Base-by-base conservation (phyloP, 2,329 filamentous ascomycete species). In the Aspergillus sp. region DNA sequence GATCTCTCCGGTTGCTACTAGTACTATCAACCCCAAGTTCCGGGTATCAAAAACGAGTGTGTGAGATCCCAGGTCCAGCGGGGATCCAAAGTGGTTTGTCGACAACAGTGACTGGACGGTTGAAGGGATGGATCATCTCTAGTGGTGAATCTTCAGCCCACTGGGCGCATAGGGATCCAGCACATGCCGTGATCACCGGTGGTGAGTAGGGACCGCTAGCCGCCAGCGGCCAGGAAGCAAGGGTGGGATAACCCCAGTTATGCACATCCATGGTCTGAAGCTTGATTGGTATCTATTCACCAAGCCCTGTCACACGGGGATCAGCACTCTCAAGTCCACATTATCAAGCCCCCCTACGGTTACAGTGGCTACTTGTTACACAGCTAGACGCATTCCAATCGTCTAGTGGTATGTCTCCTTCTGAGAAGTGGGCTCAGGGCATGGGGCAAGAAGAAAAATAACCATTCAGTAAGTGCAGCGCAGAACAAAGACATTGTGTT, bases 161-260 rank as follows among this genome's bases (percentile, higher is more conserved):
- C 60, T 62, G 23, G 48, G 38, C 53, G 59, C 43, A 59, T 57
- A 56, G 49, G 48, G 43, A 58, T 32, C 36, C 30, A 57, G 57
- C 63, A 63, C 63, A 67, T 66, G 65, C 54, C 51, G 51, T 36
- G 53, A 52, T 64, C 58, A 63, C 60, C 57, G 60, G 60, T 28
- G 43, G 47, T 50, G 47, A n/a, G 47, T 19, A 50, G n/a, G 25
- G 47, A 21, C 10, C 25, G 23, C 15, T 50, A 30, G 47, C 13
- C 25, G n/a, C 25, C 47, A 30, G 32, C n/a, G 25, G 47, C 47
- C 25, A 10, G 47, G 45, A 55, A 19, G 23, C 30, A 36, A 41
- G 53, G 53, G 47, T 45, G 41, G 32, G 53, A 28, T 55, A 38
- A 23, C 36, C 38, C 7, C 38, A 21, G 41, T 36, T 55, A 55